phyloP scores from a whole-genome alignment of 2,329 filamentous ascomycete species.

The Aspergillus luchuensis region DNA sequence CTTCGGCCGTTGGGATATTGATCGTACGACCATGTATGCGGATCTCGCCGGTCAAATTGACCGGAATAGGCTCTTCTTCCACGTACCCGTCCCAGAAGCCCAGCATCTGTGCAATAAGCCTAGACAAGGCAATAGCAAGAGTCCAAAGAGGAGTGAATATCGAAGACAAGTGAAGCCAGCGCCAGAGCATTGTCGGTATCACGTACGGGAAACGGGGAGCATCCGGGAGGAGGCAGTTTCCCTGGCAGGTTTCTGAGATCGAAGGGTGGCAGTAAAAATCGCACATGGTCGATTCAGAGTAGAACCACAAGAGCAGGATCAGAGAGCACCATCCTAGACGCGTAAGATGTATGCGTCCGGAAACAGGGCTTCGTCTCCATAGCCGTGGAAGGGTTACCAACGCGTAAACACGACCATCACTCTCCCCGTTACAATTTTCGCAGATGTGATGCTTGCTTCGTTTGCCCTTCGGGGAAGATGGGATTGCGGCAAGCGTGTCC shows the following conservation, averaged over 20 bases:
- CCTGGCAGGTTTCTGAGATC: slow-evolving; percentile 51
- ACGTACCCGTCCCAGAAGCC: slow-evolving; percentile 48
- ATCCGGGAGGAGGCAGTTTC: slow-evolving; percentile 53
- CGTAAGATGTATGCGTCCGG: slow-evolving; percentile 37
- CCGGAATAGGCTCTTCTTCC: slow-evolving; percentile 34
- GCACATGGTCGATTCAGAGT: slow-evolving; percentile 52
- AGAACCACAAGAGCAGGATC: slow-evolving; percentile 50
- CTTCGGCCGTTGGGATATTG: slow-evolving; percentile 21
- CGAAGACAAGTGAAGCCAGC: slow-evolving; percentile 44
- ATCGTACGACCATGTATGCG: slow-evolving; percentile 31
- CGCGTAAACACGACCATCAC: slow-evolving; percentile 33
- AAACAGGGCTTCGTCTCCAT: slow-evolving; percentile 34
- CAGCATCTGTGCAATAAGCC: slow-evolving; percentile 38
- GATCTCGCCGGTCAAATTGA: slow-evolving; percentile 33
- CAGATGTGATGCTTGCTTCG: slow-evolving; percentile 19
- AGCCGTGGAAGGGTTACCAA: slow-evolving; percentile 40
- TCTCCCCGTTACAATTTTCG: slow-evolving; percentile 26
- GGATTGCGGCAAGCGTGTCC: slow-evolving; percentile 18
- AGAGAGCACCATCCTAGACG: slow-evolving; percentile 44
- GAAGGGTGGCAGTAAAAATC: slow-evolving; percentile 55
- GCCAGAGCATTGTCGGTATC: slow-evolving; percentile 56
- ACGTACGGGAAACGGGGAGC: slow-evolving; percentile 59
- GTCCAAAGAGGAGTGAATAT: slow-evolving; percentile 35
- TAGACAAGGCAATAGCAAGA: slow-evolving; percentile 32
- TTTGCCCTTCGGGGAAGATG: slow-evolving; percentile 17